Conservation (phyloP, 75 land plant genomes). For the Isoetes taiwanensis region DNA sequence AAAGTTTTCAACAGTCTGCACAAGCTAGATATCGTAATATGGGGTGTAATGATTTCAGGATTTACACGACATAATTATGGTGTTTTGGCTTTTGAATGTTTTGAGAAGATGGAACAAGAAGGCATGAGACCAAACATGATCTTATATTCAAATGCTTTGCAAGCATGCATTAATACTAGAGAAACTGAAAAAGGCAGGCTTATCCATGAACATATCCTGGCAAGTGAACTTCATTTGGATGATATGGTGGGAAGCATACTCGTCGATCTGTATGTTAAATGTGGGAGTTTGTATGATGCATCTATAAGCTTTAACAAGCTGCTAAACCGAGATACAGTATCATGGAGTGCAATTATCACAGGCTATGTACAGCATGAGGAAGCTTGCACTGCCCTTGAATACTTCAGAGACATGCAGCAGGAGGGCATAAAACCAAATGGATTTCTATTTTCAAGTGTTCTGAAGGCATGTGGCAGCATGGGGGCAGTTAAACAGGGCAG, state of each 20-base stretch:
- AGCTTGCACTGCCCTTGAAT: slow-evolving; percentile 18
- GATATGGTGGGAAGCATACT: slow-evolving; percentile 18
- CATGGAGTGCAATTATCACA: slow-evolving; percentile 31
- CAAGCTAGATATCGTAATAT: slow-evolving; percentile 19
- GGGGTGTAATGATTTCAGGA: slow-evolving; percentile 32
- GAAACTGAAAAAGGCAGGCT: background rate
- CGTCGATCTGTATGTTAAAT: slow-evolving; percentile 29
- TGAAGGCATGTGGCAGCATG: slow-evolving; percentile 16
- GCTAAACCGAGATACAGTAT: too few relatives aligned
- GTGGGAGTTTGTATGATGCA: slow-evolving; percentile 27
- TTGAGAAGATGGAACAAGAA: background rate
- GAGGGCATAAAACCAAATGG: slow-evolving; percentile 17
- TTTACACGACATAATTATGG: slow-evolving; percentile 10
- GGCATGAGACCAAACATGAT: slow-evolving; percentile 2
- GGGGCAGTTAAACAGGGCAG: background rate
- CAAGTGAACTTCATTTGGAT: slow-evolving; percentile 13
- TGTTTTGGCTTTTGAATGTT: background rate
- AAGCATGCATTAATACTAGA: background rate
- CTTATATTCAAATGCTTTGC: background rate
- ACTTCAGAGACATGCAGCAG: slow-evolving; percentile 19
- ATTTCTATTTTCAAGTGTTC: slow-evolving; percentile 21
- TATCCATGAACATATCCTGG: slow-evolving; percentile 14
- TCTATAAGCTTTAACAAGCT: too few relatives aligned
- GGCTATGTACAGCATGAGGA: slow-evolving; percentile 14
- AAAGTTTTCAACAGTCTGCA: slow-evolving; percentile 31